A percentile compares a stretch with the other conserved stretches of the same genome.
Conservation (phyloP, 202 grass and related monocot species). For the Elaeis oleifera region DNA sequence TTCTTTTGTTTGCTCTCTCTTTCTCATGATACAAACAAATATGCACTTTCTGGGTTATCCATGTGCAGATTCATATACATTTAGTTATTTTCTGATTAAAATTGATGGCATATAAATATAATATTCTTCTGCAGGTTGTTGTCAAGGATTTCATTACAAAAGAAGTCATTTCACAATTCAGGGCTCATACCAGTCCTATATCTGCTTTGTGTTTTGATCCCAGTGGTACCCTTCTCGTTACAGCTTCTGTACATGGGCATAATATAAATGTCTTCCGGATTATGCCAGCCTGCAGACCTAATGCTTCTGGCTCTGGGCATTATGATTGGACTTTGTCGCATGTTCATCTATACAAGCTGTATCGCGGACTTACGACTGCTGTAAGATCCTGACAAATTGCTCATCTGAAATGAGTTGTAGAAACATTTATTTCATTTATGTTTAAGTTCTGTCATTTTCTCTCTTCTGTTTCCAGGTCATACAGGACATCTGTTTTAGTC, state of each 20-base stretch:
- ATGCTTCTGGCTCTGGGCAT: slow-evolving; percentile 42
- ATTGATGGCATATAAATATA: slow-evolving; percentile 23
- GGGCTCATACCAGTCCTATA: slow-evolving; percentile 94
- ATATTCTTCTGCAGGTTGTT: slow-evolving; percentile 56
- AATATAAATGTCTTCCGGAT: slow-evolving; percentile 98
- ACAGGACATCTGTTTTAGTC: slow-evolving; percentile 95
- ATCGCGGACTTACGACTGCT: slow-evolving; percentile 90
- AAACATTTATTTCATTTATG: not conserved
- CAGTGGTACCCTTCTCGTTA: slow-evolving; percentile 91
- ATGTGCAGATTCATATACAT: too few species aligned
- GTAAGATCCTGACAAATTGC: slow-evolving; percentile 33
- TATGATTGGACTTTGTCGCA: slow-evolving; percentile 84
- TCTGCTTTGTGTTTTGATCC: slow-evolving; percentile 98
- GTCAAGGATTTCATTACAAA: slow-evolving; percentile 88
- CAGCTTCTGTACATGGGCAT: slow-evolving; percentile 91
- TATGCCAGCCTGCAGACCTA: slow-evolving; percentile 60
- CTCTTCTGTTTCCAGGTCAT: slow-evolving; percentile 67
- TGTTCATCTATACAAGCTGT: slow-evolving; percentile 98
- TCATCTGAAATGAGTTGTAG: too few species aligned
- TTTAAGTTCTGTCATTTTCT: slow-evolving; percentile 19
- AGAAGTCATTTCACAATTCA: slow-evolving; percentile 86
- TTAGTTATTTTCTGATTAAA: too few species aligned
- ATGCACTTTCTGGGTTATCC: too few species aligned
- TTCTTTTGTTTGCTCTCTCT: too few species aligned
- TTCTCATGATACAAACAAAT: too few species aligned